Conservation (phyloP, 345 rosid species). For the Camelina sativa region DNA sequence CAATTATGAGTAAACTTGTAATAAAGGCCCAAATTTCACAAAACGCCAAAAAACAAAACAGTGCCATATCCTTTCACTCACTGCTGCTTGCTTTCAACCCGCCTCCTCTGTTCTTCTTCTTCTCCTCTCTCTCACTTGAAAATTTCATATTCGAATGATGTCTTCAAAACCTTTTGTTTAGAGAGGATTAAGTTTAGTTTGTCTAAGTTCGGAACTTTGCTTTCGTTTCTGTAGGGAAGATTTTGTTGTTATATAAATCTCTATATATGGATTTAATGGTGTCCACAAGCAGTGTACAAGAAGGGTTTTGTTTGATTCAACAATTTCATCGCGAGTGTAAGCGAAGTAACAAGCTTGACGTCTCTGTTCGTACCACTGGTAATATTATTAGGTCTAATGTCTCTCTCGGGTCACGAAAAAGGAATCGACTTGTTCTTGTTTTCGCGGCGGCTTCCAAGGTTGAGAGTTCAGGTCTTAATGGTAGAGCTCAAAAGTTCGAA, state of each 20-base stretch:
- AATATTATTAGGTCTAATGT: constrained; percentile 35
- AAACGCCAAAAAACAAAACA: constrained; percentile 21
- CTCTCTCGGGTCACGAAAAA: constrained; percentile 44
- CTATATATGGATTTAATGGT: constrained; percentile 58
- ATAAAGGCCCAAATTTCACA: constrained; percentile 32
- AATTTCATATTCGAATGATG: neutral
- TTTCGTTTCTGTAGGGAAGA: constrained; percentile 5
- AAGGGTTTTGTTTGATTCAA: constrained; percentile 62
- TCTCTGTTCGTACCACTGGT: constrained; percentile 38
- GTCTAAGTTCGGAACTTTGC: constrained; percentile 7
- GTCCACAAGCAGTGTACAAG: constrained; percentile 56
- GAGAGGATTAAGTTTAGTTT: constrained; percentile 6
- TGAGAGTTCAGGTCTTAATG: constrained; percentile 53
- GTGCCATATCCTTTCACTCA: constrained; percentile 38
- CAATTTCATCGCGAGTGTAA: constrained; percentile 46
- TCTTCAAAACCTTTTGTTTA: neutral
- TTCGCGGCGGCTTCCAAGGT: constrained; percentile 55
- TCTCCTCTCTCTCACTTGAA: neutral
- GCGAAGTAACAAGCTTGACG: constrained; percentile 40
- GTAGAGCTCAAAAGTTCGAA: constrained; percentile 47
- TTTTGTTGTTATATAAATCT: constrained; percentile 18
- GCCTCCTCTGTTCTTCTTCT: constrained; percentile 36
- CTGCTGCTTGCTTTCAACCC: constrained; percentile 14
- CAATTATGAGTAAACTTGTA: neutral
- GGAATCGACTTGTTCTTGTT: constrained; percentile 46